Conservation (phyloP, 2,329 filamentous ascomycete genomes). For the Nigrospora oryzae region DNA sequence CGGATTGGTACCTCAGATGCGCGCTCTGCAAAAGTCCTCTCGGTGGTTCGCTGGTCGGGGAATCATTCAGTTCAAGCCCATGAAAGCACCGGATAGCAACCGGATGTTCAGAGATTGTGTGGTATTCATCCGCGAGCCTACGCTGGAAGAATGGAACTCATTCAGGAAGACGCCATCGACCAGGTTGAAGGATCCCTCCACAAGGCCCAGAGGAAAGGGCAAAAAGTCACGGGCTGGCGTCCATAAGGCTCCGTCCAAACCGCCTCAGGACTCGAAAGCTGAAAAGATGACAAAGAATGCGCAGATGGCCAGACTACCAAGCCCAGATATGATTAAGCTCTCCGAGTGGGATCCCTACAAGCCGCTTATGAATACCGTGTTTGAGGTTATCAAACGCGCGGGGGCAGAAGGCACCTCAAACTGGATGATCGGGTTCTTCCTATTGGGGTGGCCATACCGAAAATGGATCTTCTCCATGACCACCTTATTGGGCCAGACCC, state of each 20-base stretch:
- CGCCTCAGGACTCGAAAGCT: conserved; percentile 2
- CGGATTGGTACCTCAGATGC: conserved; percentile 51
- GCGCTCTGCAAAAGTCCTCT: conserved; percentile 47
- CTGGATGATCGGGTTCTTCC: conserved; percentile 18
- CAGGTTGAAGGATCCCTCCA: conserved; percentile 17
- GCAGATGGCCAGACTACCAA: not conserved
- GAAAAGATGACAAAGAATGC: conserved; percentile 4
- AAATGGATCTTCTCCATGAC: conserved; percentile 25
- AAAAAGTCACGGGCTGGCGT: conserved; percentile 5
- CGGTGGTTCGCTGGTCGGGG: conserved; percentile 49
- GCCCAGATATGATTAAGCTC: conserved; percentile 8
- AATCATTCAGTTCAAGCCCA: conserved; percentile 47
- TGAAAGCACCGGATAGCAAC: conserved; percentile 36
- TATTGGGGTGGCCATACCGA: conserved; percentile 20
- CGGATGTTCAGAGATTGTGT: conserved; percentile 54
- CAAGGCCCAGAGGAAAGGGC: conserved; percentile 17
- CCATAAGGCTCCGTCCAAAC: not conserved
- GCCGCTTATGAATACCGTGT: conserved; percentile 20
- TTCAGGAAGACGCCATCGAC: conserved; percentile 42
- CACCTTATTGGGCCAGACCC: conserved; percentile 19
- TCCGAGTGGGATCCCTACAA: conserved; percentile 23
- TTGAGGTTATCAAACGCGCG: conserved; percentile 23
- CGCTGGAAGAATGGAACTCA: conserved; percentile 45
- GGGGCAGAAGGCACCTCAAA: conserved; percentile 22
- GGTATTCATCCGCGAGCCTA: conserved; percentile 48